Evolutionary conservation across 495 filamentous ascomycete species (phyloP).

Genomic region (Penicillium daleae): DNA sequence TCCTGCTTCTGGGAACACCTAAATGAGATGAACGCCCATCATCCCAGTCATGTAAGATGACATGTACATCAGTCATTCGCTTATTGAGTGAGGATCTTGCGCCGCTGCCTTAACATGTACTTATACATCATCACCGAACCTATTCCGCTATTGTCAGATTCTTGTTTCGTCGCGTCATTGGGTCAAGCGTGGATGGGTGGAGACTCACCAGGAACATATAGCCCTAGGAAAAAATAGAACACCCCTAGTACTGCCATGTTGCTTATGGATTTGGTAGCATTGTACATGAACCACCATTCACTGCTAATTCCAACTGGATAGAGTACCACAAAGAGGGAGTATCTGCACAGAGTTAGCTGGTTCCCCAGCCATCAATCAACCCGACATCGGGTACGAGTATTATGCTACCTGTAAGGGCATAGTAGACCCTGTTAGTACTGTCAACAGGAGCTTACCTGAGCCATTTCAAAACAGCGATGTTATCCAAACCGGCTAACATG

Average conservation of each 20-base stretch:
- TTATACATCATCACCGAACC: conserved; percentile 8
- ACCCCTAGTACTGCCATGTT: conserved; percentile 27
- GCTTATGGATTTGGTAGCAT: conserved; percentile 33
- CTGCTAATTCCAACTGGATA: conserved; percentile 58
- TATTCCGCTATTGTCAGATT: neutral
- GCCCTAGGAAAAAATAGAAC: conserved; percentile 54
- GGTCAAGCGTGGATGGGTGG: neutral
- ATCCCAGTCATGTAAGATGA: no score
- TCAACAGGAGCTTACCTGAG: conserved; percentile 32
- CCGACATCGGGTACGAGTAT: neutral
- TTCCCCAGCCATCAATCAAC: no score
- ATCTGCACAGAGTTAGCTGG: conserved; percentile 41
- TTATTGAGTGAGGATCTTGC: neutral
- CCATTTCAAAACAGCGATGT: conserved; percentile 47
- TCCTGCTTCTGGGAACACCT: no score
- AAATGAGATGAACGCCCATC: no score
- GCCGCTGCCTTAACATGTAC: conserved; percentile 6
- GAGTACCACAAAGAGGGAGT: conserved; percentile 55
- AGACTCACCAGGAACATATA: conserved; percentile 72
- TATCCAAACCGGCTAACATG: conserved; percentile 27
- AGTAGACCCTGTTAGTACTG: neutral
- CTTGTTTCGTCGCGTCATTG: neutral
- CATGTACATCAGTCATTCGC: no score
- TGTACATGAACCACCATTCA: conserved; percentile 55
- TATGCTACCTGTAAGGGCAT: neutral